Percentiles rank a stretch among this genome's conserved stretches.
Conservation (phyloP, 768 basidiomycete species). For the Auriscalpium orientale region DNA sequence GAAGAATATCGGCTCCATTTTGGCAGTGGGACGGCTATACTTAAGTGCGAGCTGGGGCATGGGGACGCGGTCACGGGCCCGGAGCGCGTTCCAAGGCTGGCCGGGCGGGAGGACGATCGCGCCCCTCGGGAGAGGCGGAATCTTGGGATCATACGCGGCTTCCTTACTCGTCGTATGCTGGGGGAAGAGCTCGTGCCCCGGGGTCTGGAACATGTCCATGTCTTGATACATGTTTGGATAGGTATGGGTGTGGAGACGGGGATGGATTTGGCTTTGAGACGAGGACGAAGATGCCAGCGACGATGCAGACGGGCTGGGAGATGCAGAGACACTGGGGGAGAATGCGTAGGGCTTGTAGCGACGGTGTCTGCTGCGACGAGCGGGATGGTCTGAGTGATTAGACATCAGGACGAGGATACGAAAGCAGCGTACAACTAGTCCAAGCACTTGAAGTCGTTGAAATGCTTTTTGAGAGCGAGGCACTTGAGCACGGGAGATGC, state of each 20-base stretch:
- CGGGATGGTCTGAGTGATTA: no score
- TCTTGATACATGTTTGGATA: no score
- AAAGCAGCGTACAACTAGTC: no score
- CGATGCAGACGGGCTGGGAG: not conserved
- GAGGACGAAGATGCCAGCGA: not conserved
- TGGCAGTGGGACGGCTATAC: no score
- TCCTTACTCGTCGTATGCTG: constrained; percentile 5
- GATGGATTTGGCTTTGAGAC: not conserved
- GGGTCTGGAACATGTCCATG: not conserved
- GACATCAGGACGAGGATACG: no score
- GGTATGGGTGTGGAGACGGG: not conserved
- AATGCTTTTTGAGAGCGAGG: no score
- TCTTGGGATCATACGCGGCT: not conserved
- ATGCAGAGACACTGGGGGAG: not conserved
- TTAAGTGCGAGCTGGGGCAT: not conserved
- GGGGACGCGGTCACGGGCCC: not conserved
- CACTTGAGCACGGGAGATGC: not conserved
- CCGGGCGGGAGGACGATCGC: no score
- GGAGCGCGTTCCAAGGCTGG: no score
- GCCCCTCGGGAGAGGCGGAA: not conserved
- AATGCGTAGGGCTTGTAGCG: not conserved
- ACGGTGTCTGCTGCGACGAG: not conserved
- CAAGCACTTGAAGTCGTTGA: no score
- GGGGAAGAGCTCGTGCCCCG: constrained; percentile 8
- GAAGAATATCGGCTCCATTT: not conserved